phyloP scores from a whole-genome alignment of 768 basidiomycete genomes.

The Kwoniella sp. region DNA sequence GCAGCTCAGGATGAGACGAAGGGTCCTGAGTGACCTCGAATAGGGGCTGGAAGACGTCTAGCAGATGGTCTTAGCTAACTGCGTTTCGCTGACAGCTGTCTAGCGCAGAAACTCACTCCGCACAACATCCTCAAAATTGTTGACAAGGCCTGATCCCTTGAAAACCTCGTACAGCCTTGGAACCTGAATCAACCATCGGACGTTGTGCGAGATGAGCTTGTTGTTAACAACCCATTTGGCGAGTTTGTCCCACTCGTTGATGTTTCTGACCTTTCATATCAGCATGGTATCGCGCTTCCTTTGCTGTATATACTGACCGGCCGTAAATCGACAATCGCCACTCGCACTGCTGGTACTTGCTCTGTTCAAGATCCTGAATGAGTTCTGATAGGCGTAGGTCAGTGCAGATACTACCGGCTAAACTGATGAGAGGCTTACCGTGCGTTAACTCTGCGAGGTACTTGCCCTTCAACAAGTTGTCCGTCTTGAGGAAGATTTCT shows the following conservation, averaged over 20 bases:
- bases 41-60: conserved; percentile 86
- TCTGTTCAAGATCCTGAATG: conserved; percentile 95
- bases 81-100: background rate
- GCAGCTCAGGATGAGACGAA: conserved; percentile 80
- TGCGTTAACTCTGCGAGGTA: conserved; percentile 93
- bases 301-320: conserved; percentile 50
- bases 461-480: conserved; percentile 84
- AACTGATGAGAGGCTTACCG: conserved; percentile 54
- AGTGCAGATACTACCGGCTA: background rate
- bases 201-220: conserved; percentile 92
- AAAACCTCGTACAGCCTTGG: conserved; percentile 94
- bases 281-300: background rate
- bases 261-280: conserved; percentile 21
- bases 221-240: conserved; percentile 94
- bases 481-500: conserved; percentile 97
- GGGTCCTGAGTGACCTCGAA: conserved; percentile 97
- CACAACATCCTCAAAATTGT: conserved; percentile 87
- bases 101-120: conserved; percentile 56
- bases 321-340: conserved; percentile 98
- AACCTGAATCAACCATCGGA: conserved; percentile 94
- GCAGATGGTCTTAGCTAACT: background rate
- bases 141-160: conserved; percentile 75
- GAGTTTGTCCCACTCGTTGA: conserved; percentile 93
- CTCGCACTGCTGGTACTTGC: conserved; percentile 98
- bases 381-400: too few relatives aligned